phyloP scores from a whole-genome alignment of 441 rosid genomes.

The Jatropha multifida region DNA sequence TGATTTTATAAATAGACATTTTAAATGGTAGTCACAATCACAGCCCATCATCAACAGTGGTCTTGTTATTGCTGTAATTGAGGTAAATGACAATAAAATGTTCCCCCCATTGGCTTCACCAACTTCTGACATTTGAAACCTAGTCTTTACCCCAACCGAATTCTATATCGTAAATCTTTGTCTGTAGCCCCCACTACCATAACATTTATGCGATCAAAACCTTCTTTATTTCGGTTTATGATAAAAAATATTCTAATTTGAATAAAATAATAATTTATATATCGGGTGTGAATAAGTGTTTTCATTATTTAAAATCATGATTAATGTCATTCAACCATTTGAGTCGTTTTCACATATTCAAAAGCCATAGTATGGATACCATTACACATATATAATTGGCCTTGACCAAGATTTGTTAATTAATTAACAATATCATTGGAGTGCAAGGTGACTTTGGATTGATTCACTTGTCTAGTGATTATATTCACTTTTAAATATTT shows the following conservation, averaged over 20 bases:
- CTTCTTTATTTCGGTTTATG: background rate
- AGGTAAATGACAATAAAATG: background rate
- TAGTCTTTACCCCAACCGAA: background rate
- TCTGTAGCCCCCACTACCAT: background rate
- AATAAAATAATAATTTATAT: too few species aligned
- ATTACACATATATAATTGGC: background rate
- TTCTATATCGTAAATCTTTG: background rate
- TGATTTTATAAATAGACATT: background rate
- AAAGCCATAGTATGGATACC: background rate
- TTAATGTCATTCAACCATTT: background rate
- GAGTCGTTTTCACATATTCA: slow-evolving; percentile 16
- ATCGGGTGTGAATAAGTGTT: too few species aligned
- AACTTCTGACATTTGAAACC: background rate
- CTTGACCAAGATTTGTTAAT: background rate
- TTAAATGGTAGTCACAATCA: background rate
- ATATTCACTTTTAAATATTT: background rate
- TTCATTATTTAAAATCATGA: background rate
- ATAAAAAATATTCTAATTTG: too few species aligned
- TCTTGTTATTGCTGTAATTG: background rate
- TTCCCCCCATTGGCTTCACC: background rate
- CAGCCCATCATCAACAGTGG: background rate
- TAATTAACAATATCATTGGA: background rate
- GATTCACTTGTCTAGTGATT: background rate
- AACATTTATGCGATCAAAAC: background rate
- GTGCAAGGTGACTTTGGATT: background rate